Evolutionary conservation across 78 protist species (phyloP), one percentile per base, ranked within the genome.

Genomic region (Dictyostelium brefeldianum): DNA sequence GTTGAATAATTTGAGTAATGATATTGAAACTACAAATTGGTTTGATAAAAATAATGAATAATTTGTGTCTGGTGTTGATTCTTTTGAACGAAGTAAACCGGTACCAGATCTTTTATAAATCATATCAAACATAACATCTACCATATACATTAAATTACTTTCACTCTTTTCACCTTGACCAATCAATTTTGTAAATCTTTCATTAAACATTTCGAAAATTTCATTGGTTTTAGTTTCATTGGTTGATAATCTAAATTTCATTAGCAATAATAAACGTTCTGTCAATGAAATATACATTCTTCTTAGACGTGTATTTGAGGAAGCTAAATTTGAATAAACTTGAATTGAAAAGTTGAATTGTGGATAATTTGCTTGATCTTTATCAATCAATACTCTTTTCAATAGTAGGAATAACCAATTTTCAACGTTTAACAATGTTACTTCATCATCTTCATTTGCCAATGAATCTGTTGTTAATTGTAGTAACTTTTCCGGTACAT

Each of bases 51-150:
- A 87, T 54, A 87, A 65, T 64, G 93, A 87, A 36, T 50, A 87
- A 20, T 87, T 87, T 11, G 93, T 87, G 65, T 87, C 93, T 14
- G 65, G 71, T 8, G 22, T 9, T 53, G 83, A 78, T 4, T 87
- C 84, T 65, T 77, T 74, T 15, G 81, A 75, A 59, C 71, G 31
- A 47, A 85, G 75, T 85, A 64, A 48, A 27, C 71, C 64, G 27
- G 80, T 43, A 14, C 25, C 22, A 48, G 31, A 31, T 62, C 84
- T 56, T 64, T 78, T 77, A 18, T 59, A 87, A 36, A 87, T 87
- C 41, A 87, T 22, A 87, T 87, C 93, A 22, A 87, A 87, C 36
- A 87, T 18, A 31, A 87, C 78, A 87, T 87, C 93, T 20, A 51
- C 48, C 4, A 87, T 59, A 59, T 62, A 48, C 41, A 87, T 20